Evolutionary conservation across 2,329 filamentous ascomycete genomes (phyloP).

Genomic region (Chaetomium globosum): DNA sequence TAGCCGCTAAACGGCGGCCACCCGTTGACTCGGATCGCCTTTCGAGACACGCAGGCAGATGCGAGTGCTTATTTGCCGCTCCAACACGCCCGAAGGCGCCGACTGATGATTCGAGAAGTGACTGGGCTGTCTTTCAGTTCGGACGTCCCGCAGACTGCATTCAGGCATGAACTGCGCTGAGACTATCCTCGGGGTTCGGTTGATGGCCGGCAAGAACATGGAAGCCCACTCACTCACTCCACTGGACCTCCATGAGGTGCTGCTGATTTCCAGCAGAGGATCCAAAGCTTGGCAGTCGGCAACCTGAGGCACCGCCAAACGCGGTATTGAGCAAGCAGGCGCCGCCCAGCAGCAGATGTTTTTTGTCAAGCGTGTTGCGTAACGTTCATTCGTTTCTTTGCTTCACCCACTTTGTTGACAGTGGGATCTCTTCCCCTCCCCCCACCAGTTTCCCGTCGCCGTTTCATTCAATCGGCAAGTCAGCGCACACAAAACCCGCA

Average conservation of each 20-base stretch:
- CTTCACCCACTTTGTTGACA: not conserved
- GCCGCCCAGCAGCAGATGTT: not conserved
- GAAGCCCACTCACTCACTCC: not conserved
- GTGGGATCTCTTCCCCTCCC: not conserved
- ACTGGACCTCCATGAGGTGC: not conserved
- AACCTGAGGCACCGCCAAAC: constrained; percentile 10
- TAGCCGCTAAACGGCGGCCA: not conserved
- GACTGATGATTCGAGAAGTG: not conserved
- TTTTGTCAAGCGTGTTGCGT: constrained; percentile 7
- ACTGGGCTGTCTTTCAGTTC: not conserved
- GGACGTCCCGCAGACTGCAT: constrained; percentile 1
- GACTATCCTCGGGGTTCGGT: constrained; percentile 3
- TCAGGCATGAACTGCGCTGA: constrained; percentile 1
- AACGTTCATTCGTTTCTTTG: not conserved
- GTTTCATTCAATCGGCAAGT: not conserved
- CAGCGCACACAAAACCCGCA: not conserved
- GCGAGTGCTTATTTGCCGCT: not conserved
- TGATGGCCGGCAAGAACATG: constrained; percentile 16
- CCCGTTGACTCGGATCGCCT: constrained; percentile 5
- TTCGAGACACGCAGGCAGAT: not conserved
- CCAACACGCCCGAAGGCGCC: not conserved
- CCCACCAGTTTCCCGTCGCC: not conserved
- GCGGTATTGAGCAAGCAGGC: not conserved
- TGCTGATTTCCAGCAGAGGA: constrained; percentile 12
- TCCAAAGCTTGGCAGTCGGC: not conserved